Conservation (phyloP, 192 early-diverging fungal species). For the Coemansia sp. region DNA sequence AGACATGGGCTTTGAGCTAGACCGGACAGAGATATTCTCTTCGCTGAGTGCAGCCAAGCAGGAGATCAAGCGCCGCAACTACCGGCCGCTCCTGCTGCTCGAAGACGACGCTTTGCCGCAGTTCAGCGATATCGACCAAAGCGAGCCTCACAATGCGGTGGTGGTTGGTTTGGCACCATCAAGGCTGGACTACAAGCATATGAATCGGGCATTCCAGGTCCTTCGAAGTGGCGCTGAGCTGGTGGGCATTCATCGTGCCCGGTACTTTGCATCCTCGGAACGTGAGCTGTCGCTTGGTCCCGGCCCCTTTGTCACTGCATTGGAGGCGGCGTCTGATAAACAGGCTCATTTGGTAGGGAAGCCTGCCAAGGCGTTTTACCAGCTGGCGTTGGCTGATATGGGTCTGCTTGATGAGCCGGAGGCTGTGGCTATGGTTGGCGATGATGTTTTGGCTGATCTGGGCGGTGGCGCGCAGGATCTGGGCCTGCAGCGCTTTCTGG, state of each 20-base stretch:
- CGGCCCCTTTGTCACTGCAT: conserved; percentile 82
- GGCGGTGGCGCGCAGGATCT: conserved; percentile 73
- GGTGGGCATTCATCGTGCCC: conserved; percentile 81
- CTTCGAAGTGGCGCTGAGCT: conserved; percentile 61
- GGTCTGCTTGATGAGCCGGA: conserved; percentile 44
- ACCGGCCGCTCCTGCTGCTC: conserved; percentile 74
- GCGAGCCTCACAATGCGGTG: conserved; percentile 68
- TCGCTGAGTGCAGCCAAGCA: conserved; percentile 74
- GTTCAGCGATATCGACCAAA: conserved; percentile 60
- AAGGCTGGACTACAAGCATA: conserved; percentile 45
- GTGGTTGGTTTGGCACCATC: conserved; percentile 79
- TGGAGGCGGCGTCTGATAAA: conserved; percentile 74
- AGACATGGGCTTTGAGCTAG: conserved; percentile 67
- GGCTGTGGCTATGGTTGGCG: conserved; percentile 81
- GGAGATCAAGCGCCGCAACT: conserved; percentile 52
- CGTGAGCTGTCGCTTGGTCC: conserved; percentile 72
- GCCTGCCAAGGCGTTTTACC: conserved; percentile 72
- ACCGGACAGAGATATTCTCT: conserved; percentile 66
- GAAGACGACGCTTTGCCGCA: conserved; percentile 69
- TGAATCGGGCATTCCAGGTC: conserved; percentile 77
- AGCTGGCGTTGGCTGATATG: conserved; percentile 73
- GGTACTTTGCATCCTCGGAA: conserved; percentile 67
- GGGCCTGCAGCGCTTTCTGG: conserved; percentile 64
- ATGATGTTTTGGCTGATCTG: conserved; percentile 80
- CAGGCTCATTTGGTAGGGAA: conserved; percentile 78